Base-by-base conservation (phyloP, 345 rosid species). In the Microthlaspi erraticum region DNA sequence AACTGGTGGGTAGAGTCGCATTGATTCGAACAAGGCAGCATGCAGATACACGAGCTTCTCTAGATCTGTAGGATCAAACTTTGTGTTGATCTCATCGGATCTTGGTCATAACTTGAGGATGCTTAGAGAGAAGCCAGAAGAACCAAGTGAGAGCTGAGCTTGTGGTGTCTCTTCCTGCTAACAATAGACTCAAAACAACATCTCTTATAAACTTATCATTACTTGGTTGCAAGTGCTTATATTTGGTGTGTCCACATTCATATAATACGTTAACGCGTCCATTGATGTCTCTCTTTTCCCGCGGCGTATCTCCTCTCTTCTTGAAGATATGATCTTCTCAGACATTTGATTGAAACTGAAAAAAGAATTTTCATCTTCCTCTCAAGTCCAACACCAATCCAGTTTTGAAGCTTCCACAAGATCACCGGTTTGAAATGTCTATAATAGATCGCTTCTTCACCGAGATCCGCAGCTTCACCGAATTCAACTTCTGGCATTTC, bases 151-250 rank as follows among this genome's bases (percentile, higher is more conserved):
- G n/a, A n/a, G n/a, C n/a, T n/a, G n/a, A n/a, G n/a, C n/a, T n/a
- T n/a, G n/a, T 33, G 0, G 88, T 66, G 71, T 82, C 85, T 60
- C 76, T 80, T 9, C 84, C 88, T 11, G 81, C 88, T 20, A 41
- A 36, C 34, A 81, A 1, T n/a, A 81, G 60, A 18, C 36, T 78
- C 2, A 67, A 54, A 12, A 72, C 49, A 5, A 56, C 46, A 41
- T 86, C 92, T 76, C 92, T 42, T 31, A 67, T 5, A 19, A 67
- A 67, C 52, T 19, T 67, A 55, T 67, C 72, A n/a, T 18, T 18
- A 72, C 14, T 33, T 3, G 44, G 43, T 42, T 67, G 42, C 61
- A 67, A 42, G 32, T 7, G 34, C 63, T 32, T 43, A 42, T 66
- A 66, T 54, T 66, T 66, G 32, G 41, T 6, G 71, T 66, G 62